Percentiles rank a stretch among this genome's conserved stretches.
phyloP scores from a whole-genome alignment of 192 early-diverging fungal genomes.

The Podila minutissima region DNA sequence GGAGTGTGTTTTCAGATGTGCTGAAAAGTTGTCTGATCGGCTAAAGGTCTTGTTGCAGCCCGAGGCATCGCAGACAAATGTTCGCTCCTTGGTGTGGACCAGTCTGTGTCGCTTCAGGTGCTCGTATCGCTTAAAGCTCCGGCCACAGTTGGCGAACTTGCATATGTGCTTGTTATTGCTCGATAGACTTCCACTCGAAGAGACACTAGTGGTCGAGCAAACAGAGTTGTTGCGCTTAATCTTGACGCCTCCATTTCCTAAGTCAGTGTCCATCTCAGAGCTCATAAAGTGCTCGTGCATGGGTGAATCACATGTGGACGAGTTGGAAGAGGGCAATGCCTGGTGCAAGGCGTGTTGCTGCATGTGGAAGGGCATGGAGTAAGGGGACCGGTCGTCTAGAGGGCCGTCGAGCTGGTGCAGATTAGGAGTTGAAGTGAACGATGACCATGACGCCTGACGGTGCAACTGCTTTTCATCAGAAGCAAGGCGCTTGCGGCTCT shows the following conservation, averaged over 20 bases:
- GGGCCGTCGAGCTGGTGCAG: slow-evolving; percentile 1
- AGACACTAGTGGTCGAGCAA: slow-evolving; percentile 26
- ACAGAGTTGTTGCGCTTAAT: slow-evolving; percentile 27
- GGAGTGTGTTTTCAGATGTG: slow-evolving; percentile 72
- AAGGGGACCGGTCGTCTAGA: slow-evolving; percentile 9
- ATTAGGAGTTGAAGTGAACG: slow-evolving; percentile 6
- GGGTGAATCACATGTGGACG: slow-evolving; percentile 27
- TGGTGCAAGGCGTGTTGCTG: slow-evolving; percentile 20
- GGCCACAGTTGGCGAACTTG: slow-evolving; percentile 51
- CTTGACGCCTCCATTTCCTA: slow-evolving; percentile 5
- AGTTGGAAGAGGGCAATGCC: slow-evolving; percentile 18
- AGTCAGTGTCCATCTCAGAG: background rate
- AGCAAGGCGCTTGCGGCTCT: slow-evolving; percentile 14
- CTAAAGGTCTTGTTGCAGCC: slow-evolving; percentile 77
- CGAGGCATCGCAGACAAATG: slow-evolving; percentile 64
- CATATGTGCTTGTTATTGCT: slow-evolving; percentile 30
- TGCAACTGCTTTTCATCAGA: slow-evolving; percentile 36
- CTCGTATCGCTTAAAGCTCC: slow-evolving; percentile 76
- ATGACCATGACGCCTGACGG: slow-evolving; percentile 36
- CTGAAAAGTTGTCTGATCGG: slow-evolving; percentile 73
- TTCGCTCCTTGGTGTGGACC: slow-evolving; percentile 72
- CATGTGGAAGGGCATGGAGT: background rate
- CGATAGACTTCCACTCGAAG: slow-evolving; percentile 7
- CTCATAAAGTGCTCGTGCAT: slow-evolving; percentile 26
- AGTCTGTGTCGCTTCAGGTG: slow-evolving; percentile 80